Conservation (phyloP, 192 early-diverging fungal species). For the Podila horticola region DNA sequence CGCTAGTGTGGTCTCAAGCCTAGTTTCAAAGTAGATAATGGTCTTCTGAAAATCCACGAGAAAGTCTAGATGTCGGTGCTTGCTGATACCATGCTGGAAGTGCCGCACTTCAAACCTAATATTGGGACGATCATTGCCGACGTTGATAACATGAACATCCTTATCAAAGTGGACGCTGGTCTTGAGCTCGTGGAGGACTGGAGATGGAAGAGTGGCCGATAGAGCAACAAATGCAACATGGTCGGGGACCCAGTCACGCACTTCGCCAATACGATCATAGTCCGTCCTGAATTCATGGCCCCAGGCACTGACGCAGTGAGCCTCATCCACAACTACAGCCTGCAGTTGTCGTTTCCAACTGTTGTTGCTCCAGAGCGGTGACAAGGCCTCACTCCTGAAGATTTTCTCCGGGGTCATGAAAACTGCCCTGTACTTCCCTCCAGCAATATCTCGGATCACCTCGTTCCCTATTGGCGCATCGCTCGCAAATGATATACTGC, state of each 20-base stretch:
- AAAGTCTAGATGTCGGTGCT: not conserved
- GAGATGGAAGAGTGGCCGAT: not conserved
- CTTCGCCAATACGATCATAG: not conserved
- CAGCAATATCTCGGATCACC: not conserved
- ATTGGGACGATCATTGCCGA: not conserved
- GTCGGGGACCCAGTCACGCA: not conserved
- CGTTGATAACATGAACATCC: not conserved
- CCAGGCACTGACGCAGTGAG: conserved; percentile 15
- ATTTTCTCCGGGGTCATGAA: conserved; percentile 31
- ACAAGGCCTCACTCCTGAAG: not conserved
- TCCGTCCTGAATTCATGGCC: not conserved
- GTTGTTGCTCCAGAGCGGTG: conserved; percentile 4
- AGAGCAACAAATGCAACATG: conserved; percentile 4
- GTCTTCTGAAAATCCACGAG: not conserved
- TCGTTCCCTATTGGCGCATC: not conserved
- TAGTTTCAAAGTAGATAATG: not conserved
- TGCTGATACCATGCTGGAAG: too few relatives aligned
- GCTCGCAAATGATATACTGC: not conserved
- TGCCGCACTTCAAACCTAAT: not conserved
- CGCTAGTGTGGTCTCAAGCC: not conserved
- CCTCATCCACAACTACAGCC: conserved; percentile 21
- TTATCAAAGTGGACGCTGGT: not conserved
- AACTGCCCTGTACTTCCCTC: conserved; percentile 10
- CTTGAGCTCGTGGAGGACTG: not conserved
- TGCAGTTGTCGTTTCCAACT: conserved; percentile 1